Percentiles rank a stretch among this genome's conserved stretches.
Conservation (phyloP, 2,329 filamentous ascomycete species). For the Nothomitra cinnamomea region DNA sequence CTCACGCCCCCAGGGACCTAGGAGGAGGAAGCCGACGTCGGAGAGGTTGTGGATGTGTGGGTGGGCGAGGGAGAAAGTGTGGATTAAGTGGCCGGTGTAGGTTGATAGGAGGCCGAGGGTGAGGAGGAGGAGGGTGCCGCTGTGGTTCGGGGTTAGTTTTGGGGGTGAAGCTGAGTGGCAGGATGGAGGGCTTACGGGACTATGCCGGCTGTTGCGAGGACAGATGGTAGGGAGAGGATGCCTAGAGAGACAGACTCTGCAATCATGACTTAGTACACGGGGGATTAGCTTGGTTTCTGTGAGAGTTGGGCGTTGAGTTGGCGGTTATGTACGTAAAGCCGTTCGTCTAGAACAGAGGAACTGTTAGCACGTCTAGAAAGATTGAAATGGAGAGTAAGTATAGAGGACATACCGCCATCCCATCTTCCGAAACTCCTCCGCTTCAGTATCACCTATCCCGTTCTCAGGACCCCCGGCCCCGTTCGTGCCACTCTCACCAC, state of each 20-base stretch:
- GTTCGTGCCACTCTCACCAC: not conserved
- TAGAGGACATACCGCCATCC: constrained; percentile 28
- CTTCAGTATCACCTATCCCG: no score
- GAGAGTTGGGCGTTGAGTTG: constrained; percentile 2
- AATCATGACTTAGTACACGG: constrained; percentile 27
- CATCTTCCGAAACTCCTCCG: constrained; percentile 35
- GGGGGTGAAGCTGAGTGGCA: constrained; percentile 12
- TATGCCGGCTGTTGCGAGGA: constrained; percentile 34
- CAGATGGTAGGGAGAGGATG: constrained; percentile 36
- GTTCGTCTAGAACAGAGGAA: no score
- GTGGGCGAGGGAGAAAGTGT: constrained; percentile 37
- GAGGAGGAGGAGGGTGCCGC: constrained; percentile 34
- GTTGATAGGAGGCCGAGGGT: constrained; percentile 36
- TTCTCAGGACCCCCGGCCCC: constrained; percentile 8
- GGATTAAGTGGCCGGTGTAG: constrained; percentile 45
- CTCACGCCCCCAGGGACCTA: constrained; percentile 43
- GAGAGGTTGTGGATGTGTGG: constrained; percentile 48
- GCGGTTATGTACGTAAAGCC: not conserved
- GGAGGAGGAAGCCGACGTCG: constrained; percentile 46
- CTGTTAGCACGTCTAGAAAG: no score
- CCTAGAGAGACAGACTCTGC: constrained; percentile 42
- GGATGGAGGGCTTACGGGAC: constrained; percentile 20
- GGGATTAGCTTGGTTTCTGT: not conserved
- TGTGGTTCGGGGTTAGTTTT: not conserved
- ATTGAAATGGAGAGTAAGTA: no score